Conservation (phyloP, 2,329 filamentous ascomycete genomes). For the Nannizziopsis barbatae region DNA sequence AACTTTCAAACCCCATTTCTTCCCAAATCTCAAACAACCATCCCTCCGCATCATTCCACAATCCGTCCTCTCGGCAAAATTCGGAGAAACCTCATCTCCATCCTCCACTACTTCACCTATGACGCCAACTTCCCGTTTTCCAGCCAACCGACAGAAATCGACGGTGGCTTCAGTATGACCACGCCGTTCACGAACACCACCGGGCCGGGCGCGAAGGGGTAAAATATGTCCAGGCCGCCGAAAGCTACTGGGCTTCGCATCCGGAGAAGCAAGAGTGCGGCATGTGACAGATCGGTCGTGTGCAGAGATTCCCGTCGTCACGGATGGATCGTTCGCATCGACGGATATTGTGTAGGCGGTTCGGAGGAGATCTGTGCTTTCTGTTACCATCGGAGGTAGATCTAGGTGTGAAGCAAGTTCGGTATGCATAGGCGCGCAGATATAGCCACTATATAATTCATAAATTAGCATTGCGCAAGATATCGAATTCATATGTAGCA, state of each 20-base stretch:
- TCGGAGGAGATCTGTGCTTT: conserved; percentile 66
- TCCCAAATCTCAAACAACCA: conserved; percentile 77
- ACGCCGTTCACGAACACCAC: conserved; percentile 65
- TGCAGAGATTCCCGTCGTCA: conserved; percentile 83
- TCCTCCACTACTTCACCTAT: conserved; percentile 91
- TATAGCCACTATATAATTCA: conserved; percentile 53
- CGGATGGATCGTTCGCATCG: conserved; percentile 60
- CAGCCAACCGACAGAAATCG: conserved; percentile 77
- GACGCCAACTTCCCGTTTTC: conserved; percentile 62
- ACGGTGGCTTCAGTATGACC: conserved; percentile 92
- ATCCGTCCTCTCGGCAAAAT: conserved; percentile 22
- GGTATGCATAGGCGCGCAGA: conserved; percentile 74
- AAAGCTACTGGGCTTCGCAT: conserved; percentile 50
- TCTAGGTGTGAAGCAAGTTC: conserved; percentile 57
- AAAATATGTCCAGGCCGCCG: conserved; percentile 82
- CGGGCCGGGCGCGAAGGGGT: conserved; percentile 64
- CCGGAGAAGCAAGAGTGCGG: conserved; percentile 59
- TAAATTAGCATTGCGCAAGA: neutral
- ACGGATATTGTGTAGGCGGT: conserved; percentile 91
- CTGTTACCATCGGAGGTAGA: conserved; percentile 83
- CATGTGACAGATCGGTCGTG: conserved; percentile 77
- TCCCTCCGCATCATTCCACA: conserved; percentile 86
- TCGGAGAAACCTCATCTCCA: conserved; percentile 51
- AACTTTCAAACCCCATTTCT: conserved; percentile 77
- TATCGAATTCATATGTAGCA: conserved; percentile 8